phyloP scores from a whole-genome alignment of 2,329 filamentous ascomycete species.

The Uncinocarpus reesii region DNA sequence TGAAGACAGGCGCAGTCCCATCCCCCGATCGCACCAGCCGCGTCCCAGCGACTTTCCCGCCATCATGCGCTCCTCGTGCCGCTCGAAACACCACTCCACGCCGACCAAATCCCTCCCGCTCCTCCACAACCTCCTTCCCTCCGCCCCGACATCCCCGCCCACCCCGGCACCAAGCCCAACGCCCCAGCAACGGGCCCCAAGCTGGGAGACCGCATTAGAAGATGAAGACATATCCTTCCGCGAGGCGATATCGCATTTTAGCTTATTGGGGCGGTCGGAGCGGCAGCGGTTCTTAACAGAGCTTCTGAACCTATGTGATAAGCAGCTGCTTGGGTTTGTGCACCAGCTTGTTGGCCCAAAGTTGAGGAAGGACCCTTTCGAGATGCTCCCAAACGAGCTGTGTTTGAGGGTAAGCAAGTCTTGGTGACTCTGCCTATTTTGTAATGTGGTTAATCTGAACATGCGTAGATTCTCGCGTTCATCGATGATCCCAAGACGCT shows the following conservation, averaged over 20 bases:
- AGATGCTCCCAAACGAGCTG: conserved; percentile 80
- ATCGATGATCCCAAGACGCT: conserved; percentile 94
- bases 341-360: conserved; percentile 90
- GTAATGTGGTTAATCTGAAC: neutral
- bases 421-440: neutral
- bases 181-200: conserved; percentile 49
- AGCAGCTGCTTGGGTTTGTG: conserved; percentile 88
- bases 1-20: neutral
- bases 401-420: conserved; percentile 63
- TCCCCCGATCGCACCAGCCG: neutral
- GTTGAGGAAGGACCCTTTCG: conserved; percentile 93
- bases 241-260: conserved; percentile 70
- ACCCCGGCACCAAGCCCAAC: conserved; percentile 59
- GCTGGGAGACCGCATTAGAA: conserved; percentile 41
- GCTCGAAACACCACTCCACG: conserved; percentile 37
- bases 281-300: conserved; percentile 75
- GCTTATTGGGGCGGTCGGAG: conserved; percentile 62
- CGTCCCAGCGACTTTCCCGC: conserved; percentile 5
- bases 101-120: conserved; percentile 38
- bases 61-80: conserved; percentile 11
- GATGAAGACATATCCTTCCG: conserved; percentile 76
- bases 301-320: conserved; percentile 86
- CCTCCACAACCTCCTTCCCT: conserved; percentile 51
- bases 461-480: conserved; percentile 71
- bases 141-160: conserved; percentile 54